Evolutionary conservation across 2,329 filamentous ascomycete genomes (phyloP).

Genomic region (Botryotinia globosa): DNA sequence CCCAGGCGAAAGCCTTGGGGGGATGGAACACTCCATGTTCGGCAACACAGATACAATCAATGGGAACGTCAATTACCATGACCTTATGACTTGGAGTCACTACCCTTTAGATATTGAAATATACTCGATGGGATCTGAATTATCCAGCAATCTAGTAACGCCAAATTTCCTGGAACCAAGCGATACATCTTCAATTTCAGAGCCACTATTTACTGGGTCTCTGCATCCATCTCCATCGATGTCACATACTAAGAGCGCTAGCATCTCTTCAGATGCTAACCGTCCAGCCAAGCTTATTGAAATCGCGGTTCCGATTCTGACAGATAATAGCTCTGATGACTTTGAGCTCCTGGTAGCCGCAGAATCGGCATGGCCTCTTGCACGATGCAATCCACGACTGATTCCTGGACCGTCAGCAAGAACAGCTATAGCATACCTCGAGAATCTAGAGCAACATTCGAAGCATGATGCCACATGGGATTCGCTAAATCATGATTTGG

Average conservation of each 20-base stretch:
- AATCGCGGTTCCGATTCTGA: conserved; percentile 6
- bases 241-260: conserved; percentile 21
- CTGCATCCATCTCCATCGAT: conserved; percentile 19
- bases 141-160: conserved; percentile 11
- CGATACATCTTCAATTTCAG: conserved; percentile 15
- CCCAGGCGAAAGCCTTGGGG: conserved; percentile 7
- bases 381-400: conserved; percentile 48
- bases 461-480: conserved; percentile 49
- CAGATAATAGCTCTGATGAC: conserved; percentile 44
- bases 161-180: conserved; percentile 9
- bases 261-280: conserved; percentile 17
- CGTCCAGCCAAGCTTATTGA: conserved; percentile 7
- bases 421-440: conserved; percentile 51
- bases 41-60: conserved; percentile 21
- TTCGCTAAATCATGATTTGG: conserved; percentile 43
- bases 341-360: conserved; percentile 49
- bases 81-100: conserved; percentile 46
- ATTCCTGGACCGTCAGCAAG: conserved; percentile 47
- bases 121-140: conserved; percentile 16
- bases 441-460: conserved; percentile 50
- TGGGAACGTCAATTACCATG: conserved; percentile 43
- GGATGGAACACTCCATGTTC: conserved; percentile 15
- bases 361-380: conserved; percentile 51
- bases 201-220: conserved; percentile 13
- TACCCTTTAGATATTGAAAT: conserved; percentile 46